These are phyloP conservation scores for Cryptococcus sp. DNA, from an alignment of 1,284 basidiomycete species.

Conservation along the genomic window DNA sequence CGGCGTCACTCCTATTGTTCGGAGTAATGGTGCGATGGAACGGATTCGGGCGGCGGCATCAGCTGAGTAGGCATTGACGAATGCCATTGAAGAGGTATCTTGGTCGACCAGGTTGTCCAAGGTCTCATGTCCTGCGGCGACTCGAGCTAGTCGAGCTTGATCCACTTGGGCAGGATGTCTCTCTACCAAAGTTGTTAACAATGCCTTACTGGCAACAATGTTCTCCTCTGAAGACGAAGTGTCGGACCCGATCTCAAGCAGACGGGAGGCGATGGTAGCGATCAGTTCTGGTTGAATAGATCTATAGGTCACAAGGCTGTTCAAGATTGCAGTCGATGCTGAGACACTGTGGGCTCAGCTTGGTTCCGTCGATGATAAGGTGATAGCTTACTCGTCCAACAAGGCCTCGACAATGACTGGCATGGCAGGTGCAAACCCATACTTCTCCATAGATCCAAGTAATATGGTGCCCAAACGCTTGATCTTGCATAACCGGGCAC, in stretches of 20 bases:
- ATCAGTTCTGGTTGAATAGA: slow-evolving; percentile 19
- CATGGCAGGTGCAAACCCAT: slow-evolving; percentile 36
- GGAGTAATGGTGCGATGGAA: neutral
- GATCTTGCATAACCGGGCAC: slow-evolving; percentile 23
- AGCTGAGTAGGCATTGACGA: slow-evolving; percentile 45
- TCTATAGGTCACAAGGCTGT: neutral
- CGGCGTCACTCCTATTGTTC: neutral
- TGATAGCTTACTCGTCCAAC: slow-evolving; percentile 14
- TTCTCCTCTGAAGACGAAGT: slow-evolving; percentile 11
- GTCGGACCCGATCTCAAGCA: slow-evolving; percentile 19
- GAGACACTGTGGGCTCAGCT: neutral
- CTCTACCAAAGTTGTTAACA: slow-evolving; percentile 37
- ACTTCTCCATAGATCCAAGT: slow-evolving; percentile 38
- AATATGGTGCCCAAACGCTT: slow-evolving; percentile 33
- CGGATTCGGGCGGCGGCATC: slow-evolving; percentile 44
- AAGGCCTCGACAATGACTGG: slow-evolving; percentile 20
- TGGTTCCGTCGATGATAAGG: neutral
- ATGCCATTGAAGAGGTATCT: slow-evolving; percentile 18
- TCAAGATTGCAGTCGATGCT: neutral
- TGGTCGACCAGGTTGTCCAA: slow-evolving; percentile 16
- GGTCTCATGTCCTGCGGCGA: slow-evolving; percentile 14
- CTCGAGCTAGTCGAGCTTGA: slow-evolving; percentile 5
- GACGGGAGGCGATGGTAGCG: slow-evolving; percentile 23
- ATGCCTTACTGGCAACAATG: slow-evolving; percentile 18
- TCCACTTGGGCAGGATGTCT: slow-evolving; percentile 40